Percentiles rank a stretch among this genome's conserved stretches.
Conservation (phyloP, 176 grass and related monocot genomes). For the Oryza coarctata region DNA sequence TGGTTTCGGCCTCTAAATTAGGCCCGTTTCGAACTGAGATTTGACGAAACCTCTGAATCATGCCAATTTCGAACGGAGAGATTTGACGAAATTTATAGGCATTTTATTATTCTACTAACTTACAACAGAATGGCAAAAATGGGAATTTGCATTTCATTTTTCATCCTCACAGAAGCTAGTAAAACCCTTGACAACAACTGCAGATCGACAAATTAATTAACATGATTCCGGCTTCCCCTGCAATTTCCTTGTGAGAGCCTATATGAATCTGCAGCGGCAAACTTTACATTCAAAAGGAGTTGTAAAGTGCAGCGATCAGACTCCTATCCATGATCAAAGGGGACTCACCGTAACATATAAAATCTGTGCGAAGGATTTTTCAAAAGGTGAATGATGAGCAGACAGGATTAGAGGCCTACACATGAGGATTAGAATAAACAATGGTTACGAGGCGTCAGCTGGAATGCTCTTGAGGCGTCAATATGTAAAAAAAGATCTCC, state of each 20-base stretch:
- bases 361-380: slow-evolving; percentile 21
- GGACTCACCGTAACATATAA: slow-evolving; percentile 18
- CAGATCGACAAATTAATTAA: slow-evolving; percentile 34
- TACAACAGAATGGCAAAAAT: no score
- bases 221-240: slow-evolving; percentile 23
- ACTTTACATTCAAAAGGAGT: slow-evolving; percentile 45
- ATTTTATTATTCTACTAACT: no score
- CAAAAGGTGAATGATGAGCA: slow-evolving; percentile 57
- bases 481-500: slow-evolving; percentile 31
- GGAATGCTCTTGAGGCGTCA: slow-evolving; percentile 41
- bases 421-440: slow-evolving; percentile 42
- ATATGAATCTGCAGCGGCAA: slow-evolving; percentile 32
- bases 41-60: no score
- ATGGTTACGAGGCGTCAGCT: slow-evolving; percentile 34
- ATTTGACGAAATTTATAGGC: no score
- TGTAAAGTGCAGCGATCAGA: slow-evolving; percentile 38
- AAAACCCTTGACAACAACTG: slow-evolving; percentile 30
- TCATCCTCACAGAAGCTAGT: slow-evolving; percentile 22
- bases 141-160: slow-evolving; percentile 23
- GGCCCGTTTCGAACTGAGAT: no score
- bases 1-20: no score
- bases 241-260: slow-evolving; percentile 22
- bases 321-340: slow-evolving; percentile 42
- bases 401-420: slow-evolving; percentile 51
- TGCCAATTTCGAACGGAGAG: no score